phyloP scores from a whole-genome alignment of 140 eudicot species.

The Anethum foeniculum region DNA sequence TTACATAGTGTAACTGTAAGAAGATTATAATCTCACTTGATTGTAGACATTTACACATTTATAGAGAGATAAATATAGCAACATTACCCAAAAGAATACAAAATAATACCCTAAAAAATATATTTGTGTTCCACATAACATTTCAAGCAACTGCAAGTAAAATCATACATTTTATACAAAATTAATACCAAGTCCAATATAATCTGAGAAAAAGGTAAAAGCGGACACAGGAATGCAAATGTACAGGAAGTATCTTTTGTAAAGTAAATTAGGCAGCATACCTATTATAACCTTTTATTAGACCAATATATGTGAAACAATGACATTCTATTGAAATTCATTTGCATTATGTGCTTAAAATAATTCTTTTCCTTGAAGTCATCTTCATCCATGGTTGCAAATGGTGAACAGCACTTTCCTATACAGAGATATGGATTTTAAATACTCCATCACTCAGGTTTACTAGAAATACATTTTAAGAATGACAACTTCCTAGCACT shows the following conservation, averaged over 20 bases:
- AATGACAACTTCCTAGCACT: not conserved
- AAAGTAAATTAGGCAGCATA: not conserved
- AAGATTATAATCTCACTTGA: not conserved
- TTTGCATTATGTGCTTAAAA: not conserved
- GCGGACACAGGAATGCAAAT: not conserved
- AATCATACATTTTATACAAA: not conserved
- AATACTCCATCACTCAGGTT: not conserved
- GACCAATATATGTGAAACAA: not conserved
- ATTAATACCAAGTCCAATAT: not conserved
- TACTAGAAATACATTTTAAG: not conserved
- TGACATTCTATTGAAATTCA: not conserved
- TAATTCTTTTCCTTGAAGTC: not conserved
- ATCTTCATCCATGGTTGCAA: not conserved
- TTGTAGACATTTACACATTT: not conserved
- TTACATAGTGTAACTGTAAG: not conserved
- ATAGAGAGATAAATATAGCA: not conserved
- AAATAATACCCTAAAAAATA: not conserved
- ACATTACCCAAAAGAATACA: not conserved
- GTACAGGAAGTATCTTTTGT: not conserved
- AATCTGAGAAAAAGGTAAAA: not conserved
- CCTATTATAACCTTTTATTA: not conserved
- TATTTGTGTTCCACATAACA: not conserved
- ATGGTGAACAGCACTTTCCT: constrained; percentile 1
- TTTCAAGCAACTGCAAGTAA: not conserved
- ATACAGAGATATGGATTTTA: not conserved